Conservation (phyloP, 768 basidiomycete species). For the Rubroboletus satanas region DNA sequence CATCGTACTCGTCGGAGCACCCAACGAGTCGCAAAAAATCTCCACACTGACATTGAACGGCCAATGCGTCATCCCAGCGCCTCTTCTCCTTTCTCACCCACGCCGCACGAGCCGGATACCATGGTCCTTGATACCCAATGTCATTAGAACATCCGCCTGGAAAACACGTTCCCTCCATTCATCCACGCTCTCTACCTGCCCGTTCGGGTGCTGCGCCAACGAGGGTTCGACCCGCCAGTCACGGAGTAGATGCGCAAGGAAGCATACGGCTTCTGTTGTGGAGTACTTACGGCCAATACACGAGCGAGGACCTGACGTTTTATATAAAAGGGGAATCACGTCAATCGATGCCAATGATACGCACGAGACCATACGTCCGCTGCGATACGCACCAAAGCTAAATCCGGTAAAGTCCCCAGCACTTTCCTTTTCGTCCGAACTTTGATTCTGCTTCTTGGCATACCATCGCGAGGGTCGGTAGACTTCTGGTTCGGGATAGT, state of each 20-base stretch:
- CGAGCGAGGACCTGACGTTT: slow-evolving; percentile 38
- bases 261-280: slow-evolving; percentile 46
- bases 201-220: slow-evolving; percentile 16
- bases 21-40: too few relatives aligned
- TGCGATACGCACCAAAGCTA: slow-evolving; percentile 13
- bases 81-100: not conserved
- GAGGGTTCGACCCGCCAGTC: slow-evolving; percentile 50
- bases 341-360: not conserved
- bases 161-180: slow-evolving; percentile 19
- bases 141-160: slow-evolving; percentile 5
- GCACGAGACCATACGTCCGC: not conserved
- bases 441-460: slow-evolving; percentile 4
- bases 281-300: slow-evolving; percentile 57
- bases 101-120: slow-evolving; percentile 11
- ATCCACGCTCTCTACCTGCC: slow-evolving; percentile 6
- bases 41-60: too few relatives aligned
- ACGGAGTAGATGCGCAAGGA: slow-evolving; percentile 48
- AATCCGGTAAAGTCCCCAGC: slow-evolving; percentile 12
- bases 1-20: too few relatives aligned
- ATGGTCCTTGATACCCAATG: slow-evolving; percentile 16
- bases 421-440: not conserved
- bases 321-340: not conserved
- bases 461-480: slow-evolving; percentile 41
- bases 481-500: slow-evolving; percentile 34
- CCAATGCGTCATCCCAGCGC: not conserved